Evolutionary conservation across 2,329 filamentous ascomycete species (phyloP).

Genomic region (Lasiodiplodia sp.): DNA sequence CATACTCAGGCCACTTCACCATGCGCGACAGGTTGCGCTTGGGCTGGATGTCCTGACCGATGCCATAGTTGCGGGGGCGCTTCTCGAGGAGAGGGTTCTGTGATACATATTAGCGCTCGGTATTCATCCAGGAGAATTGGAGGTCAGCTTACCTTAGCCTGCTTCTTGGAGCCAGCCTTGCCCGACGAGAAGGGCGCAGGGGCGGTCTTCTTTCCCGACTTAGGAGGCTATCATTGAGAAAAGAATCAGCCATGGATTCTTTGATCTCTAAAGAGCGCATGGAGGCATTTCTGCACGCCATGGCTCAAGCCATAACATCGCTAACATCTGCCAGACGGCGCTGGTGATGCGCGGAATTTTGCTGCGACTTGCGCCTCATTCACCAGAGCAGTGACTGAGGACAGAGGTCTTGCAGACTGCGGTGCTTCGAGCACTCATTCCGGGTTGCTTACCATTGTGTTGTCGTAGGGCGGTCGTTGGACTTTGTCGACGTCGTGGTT

Average conservation of each 20-base stretch:
- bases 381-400: neutral
- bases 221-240: constrained; percentile 99
- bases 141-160: constrained; percentile 79
- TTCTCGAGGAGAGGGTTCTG: constrained; percentile 99
- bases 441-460: constrained; percentile 30
- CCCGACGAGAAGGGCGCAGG: constrained; percentile 94
- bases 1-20: constrained; percentile 99
- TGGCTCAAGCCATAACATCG: constrained; percentile 31
- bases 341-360: constrained; percentile 28
- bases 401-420: constrained; percentile 25
- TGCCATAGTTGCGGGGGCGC: constrained; percentile 95
- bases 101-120: constrained; percentile 16
- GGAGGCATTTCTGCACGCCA: constrained; percentile 22
- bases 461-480: constrained; percentile 30
- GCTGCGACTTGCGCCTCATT: constrained; percentile 24
- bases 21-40: constrained; percentile 81
- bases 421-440: constrained; percentile 9
- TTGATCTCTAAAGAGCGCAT: constrained; percentile 30
- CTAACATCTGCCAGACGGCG: constrained; percentile 11
- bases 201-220: constrained; percentile 96
- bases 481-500: constrained; percentile 30
- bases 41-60: constrained; percentile 98
- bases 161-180: constrained; percentile 94
- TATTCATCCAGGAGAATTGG: neutral
- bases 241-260: constrained; percentile 83